Percentiles rank a stretch among this genome's conserved stretches.
phyloP scores from a whole-genome alignment of 1,139 yeast species.

The Saccharomyces uvarum region DNA sequence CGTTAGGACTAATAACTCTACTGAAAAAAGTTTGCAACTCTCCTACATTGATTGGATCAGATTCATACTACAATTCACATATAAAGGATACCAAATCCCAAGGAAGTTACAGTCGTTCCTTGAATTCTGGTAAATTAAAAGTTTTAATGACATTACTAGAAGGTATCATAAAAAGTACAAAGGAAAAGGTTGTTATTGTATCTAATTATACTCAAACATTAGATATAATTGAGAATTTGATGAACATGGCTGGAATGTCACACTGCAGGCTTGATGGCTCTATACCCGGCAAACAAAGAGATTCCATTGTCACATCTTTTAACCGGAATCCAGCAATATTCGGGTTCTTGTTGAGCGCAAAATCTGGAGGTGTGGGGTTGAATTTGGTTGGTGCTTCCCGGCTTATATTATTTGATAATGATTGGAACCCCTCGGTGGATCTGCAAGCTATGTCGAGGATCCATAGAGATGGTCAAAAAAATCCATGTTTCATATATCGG shows the following conservation, averaged over 20 bases:
- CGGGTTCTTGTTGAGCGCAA: constrained; percentile 75
- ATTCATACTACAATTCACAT: constrained; percentile 23
- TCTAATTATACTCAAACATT: constrained; percentile 87
- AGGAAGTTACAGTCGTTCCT: constrained; percentile 28
- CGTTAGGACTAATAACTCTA: constrained; percentile 63
- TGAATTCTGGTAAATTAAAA: constrained; percentile 46
- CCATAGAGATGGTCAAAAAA: constrained; percentile 85
- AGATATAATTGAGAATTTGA: constrained; percentile 58
- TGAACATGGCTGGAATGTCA: constrained; percentile 44
- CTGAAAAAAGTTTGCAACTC: constrained; percentile 81
- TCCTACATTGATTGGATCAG: constrained; percentile 53
- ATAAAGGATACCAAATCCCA: constrained; percentile 5
- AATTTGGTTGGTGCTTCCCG: constrained; percentile 88
- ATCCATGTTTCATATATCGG: constrained; percentile 74
- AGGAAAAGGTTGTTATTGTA: constrained; percentile 66
- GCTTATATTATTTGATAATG: constrained; percentile 75
- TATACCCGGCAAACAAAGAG: constrained; percentile 61
- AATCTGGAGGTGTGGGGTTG: constrained; percentile 91
- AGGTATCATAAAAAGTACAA: constrained; percentile 37
- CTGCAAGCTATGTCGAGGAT: constrained; percentile 94
- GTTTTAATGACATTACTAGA: constrained; percentile 48
- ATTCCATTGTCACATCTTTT: constrained; percentile 58
- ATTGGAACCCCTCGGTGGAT: constrained; percentile 93
- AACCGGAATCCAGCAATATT: constrained; percentile 48
- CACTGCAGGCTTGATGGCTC: constrained; percentile 76